Base-by-base conservation (phyloP, 768 basidiomycete genomes). In the Tulasnella sp. region DNA sequence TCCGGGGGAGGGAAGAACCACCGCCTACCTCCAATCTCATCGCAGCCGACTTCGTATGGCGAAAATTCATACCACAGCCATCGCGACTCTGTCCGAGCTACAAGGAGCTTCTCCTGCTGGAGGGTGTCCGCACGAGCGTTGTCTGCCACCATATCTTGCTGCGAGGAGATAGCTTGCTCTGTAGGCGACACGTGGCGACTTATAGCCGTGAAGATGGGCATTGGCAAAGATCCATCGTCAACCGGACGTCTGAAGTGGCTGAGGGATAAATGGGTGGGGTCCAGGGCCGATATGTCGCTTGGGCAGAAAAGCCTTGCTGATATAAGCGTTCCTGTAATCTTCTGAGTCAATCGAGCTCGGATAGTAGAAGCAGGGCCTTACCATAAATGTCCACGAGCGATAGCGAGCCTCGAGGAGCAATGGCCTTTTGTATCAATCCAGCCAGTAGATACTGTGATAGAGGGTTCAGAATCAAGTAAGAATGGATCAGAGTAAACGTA, bases 21-120 rank as follows among this genome's bases (percentile, higher is more conserved):
- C 62, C 3, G 56, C 83, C 52, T 44, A 83, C 81, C 82, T n/a
- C 83, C 80, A 36, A 81, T 77, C 79, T 82, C 82, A 75, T 82
- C 82, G 42, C 81, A 82, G 48, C 81, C 83, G 14, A 82, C 78
- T 78, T 84, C 85, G 75, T 82, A 85, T 27, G 83, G 84, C 6
- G 84, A 83, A 44, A 83, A 81, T 74, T 85, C 85, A 78, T 83
- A 84, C 84, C 84, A 85, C n/a, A 82, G 79, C 80, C 81, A 85
- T 19, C 68, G 74, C 5, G 83, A 74, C 46, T 83, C 71, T 44
- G 72, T 34, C 21, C 68, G 58, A 52, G 80, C 76, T 8, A 81
- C 42, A 9, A 56, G 80, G 21, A 81, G 44, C 62, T 80, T 82
- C 52, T 81, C 80, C n/a, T n/a, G n/a, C n/a, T n/a, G n/a, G n/a